phyloP scores from a whole-genome alignment of 1,139 yeast genomes.

The Debaryomyces nepalensis region DNA sequence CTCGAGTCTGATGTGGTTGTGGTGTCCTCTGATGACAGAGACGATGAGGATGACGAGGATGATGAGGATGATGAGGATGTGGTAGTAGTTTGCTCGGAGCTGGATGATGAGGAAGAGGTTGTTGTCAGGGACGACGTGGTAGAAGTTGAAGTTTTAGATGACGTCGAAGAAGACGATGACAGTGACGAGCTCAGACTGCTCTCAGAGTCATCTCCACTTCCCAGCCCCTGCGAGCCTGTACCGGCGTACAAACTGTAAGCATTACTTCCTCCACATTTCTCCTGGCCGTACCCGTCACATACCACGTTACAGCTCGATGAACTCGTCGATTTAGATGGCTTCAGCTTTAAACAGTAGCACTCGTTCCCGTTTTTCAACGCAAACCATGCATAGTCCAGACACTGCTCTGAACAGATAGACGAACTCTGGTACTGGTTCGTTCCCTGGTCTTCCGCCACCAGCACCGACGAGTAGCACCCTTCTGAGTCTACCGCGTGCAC shows the following conservation, averaged over 20 bases:
- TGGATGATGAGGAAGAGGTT: slow-evolving; percentile 22
- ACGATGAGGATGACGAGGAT: slow-evolving; percentile 11
- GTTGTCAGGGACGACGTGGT: slow-evolving; percentile 26
- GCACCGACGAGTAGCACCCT: slow-evolving; percentile 36
- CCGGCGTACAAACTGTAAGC: slow-evolving; percentile 49
- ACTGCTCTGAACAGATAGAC: slow-evolving; percentile 48
- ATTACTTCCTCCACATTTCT: slow-evolving; percentile 60
- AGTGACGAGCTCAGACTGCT: neutral
- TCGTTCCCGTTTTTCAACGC: slow-evolving; percentile 61
- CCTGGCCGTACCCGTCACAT: slow-evolving; percentile 58
- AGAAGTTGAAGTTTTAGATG: slow-evolving; percentile 22
- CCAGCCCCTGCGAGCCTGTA: slow-evolving; percentile 25
- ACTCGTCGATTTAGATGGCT: slow-evolving; percentile 47
- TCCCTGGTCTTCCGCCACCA: slow-evolving; percentile 38
- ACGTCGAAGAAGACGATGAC: slow-evolving; percentile 1
- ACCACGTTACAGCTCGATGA: slow-evolving; percentile 41
- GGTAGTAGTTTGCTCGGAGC: slow-evolving; percentile 16
- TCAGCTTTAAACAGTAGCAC: slow-evolving; percentile 67
- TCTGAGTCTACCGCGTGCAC: slow-evolving; percentile 1
- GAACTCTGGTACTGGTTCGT: slow-evolving; percentile 53
- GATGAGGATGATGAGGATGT: slow-evolving; percentile 12
- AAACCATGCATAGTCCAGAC: slow-evolving; percentile 56
- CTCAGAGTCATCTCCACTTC: slow-evolving; percentile 13
- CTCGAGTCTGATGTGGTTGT: neutral
- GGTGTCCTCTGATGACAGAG: slow-evolving; percentile 1